These are phyloP conservation scores for Terana coerulea DNA, from an alignment of 768 basidiomycete genomes.

Conservation along the genomic window DNA sequence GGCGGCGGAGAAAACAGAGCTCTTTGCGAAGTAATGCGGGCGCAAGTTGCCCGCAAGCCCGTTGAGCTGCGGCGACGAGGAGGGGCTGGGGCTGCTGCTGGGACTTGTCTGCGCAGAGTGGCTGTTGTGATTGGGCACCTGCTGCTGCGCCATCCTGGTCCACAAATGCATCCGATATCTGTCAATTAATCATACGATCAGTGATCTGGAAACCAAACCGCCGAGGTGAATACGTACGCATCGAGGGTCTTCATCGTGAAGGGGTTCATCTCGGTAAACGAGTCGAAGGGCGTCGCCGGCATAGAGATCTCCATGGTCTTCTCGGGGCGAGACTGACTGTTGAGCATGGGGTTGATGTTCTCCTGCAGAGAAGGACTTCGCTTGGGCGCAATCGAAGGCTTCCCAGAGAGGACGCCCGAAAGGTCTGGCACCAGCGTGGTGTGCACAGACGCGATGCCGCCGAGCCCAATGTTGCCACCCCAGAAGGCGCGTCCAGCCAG, in stretches of 20 bases:
- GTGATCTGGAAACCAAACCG: conserved; percentile 9
- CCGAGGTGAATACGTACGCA: conserved; percentile 44
- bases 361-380: conserved; percentile 46
- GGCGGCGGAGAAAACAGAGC: conserved; percentile 26
- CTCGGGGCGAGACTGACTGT: conserved; percentile 30
- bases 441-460: conserved; percentile 80
- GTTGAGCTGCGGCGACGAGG: conserved; percentile 15
- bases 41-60: conserved; percentile 29
- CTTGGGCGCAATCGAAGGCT: conserved; percentile 18
- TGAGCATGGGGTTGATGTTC: conserved; percentile 77
- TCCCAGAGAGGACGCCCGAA: conserved; percentile 29
- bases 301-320: conserved; percentile 23
- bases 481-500: conserved; percentile 64
- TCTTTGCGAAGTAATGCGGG: conserved; percentile 36
- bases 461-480: conserved; percentile 59
- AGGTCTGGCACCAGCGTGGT: conserved; percentile 75
- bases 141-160: conserved; percentile 85
- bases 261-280: conserved; percentile 74
- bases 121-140: conserved; percentile 36
- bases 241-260: conserved; percentile 89
- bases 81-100: conserved; percentile 9
- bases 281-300: conserved; percentile 54
- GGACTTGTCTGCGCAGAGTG: conserved; percentile 16
- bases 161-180: conserved; percentile 89
- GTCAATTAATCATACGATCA: conserved; percentile 10